These are phyloP conservation scores for Jacaranda copaia DNA, from an alignment of 257 asterid genomes.

Conservation along the genomic window DNA sequence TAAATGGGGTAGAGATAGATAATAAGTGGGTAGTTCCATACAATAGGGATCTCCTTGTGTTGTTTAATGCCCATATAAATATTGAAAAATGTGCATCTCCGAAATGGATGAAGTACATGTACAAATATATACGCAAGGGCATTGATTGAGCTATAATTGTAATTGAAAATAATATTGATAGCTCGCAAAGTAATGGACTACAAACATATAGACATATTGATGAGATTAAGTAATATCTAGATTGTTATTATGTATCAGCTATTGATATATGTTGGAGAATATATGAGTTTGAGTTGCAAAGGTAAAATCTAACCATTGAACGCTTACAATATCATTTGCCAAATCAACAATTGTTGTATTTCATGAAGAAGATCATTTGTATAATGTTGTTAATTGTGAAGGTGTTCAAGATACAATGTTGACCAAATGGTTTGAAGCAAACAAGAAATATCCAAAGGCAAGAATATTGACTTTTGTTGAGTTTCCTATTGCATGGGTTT, in stretches of 20 bases:
- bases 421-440: slow-evolving; percentile 20
- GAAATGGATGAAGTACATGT: slow-evolving; percentile 14
- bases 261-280: too few species aligned
- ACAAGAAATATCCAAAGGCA: neutral
- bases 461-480: too few species aligned
- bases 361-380: slow-evolving; percentile 13
- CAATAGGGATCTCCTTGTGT: neutral
- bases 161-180: neutral
- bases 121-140: slow-evolving; percentile 20
- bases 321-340: too few species aligned
- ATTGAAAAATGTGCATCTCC: neutral
- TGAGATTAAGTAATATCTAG: too few species aligned
- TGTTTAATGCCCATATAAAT: slow-evolving; percentile 2
- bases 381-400: neutral
- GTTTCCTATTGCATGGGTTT: too few species aligned
- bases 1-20: slow-evolving; percentile 5
- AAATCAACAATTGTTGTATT: neutral
- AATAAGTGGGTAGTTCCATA: slow-evolving; percentile 24
- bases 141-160: slow-evolving; percentile 11
- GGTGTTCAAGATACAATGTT: slow-evolving; percentile 14
- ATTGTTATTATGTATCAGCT: too few species aligned
- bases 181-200: too few species aligned
- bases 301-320: too few species aligned
- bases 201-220: too few species aligned
- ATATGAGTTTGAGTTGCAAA: too few species aligned